phyloP scores from a whole-genome alignment of 495 filamentous ascomycete species.

The Achaetomiella virescens region DNA sequence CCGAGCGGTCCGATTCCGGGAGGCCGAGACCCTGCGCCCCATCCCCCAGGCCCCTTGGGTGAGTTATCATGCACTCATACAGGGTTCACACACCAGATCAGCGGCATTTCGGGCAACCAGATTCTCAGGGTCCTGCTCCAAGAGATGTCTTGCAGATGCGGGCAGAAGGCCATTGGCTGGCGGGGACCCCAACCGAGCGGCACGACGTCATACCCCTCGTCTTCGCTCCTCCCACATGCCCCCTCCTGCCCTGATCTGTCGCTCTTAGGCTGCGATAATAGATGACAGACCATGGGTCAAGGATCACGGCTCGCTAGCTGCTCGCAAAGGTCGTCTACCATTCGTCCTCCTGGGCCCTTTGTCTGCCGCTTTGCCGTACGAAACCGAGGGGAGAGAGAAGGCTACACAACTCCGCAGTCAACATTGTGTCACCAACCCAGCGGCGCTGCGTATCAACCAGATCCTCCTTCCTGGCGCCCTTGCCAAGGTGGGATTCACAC shows the following conservation, averaged over 20 bases:
- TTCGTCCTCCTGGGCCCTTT: background rate
- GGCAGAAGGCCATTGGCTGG: slow-evolving; percentile 15
- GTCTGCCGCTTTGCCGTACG: background rate
- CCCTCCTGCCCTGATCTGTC: background rate
- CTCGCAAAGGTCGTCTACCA: background rate
- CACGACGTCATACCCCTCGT: slow-evolving; percentile 21
- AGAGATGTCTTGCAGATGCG: slow-evolving; percentile 26
- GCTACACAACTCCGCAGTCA: background rate
- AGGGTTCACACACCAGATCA: slow-evolving; percentile 25
- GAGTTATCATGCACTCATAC: slow-evolving; percentile 11
- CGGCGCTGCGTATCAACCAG: too few relatives aligned
- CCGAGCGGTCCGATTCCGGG: slow-evolving; percentile 5
- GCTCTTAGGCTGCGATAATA: background rate
- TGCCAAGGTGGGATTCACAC: background rate
- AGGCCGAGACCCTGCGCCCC: slow-evolving; percentile 8
- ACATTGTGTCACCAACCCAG: background rate
- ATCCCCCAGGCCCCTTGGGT: background rate
- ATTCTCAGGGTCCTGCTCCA: slow-evolving; percentile 32
- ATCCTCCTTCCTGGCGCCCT: too few relatives aligned
- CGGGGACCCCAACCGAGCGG: background rate
- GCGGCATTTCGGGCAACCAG: slow-evolving; percentile 17
- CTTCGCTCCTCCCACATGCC: slow-evolving; percentile 5
- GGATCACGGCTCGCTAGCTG: background rate
- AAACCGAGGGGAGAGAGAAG: background rate
- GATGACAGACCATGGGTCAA: background rate